phyloP scores from a whole-genome alignment of 768 basidiomycete genomes.

The Pleurotus platypus region DNA sequence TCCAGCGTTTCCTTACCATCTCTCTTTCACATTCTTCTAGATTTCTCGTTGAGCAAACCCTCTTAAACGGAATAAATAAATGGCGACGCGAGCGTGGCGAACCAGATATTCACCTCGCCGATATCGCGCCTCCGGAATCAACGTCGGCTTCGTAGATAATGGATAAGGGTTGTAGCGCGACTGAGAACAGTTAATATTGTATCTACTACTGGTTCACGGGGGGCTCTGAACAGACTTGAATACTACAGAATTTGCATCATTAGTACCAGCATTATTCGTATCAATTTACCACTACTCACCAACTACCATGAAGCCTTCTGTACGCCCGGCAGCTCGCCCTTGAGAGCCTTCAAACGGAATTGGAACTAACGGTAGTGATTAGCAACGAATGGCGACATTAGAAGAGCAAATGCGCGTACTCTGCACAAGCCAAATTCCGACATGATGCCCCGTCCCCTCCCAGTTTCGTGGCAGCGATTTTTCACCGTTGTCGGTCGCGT shows the following conservation, averaged over 20 bases:
- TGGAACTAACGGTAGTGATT: constrained; percentile 57
- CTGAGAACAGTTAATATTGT: background rate
- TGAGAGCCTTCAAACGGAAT: constrained; percentile 82
- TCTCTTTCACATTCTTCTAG: constrained; percentile 32
- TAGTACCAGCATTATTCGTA: too few species aligned
- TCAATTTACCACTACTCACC: background rate
- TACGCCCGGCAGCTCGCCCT: constrained; percentile 83
- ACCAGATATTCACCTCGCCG: constrained; percentile 56
- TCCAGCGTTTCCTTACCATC: background rate
- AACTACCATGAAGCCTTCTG: constrained; percentile 90
- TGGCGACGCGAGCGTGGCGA: constrained; percentile 88
- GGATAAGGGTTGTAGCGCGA: background rate
- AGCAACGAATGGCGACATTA: background rate
- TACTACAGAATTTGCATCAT: too few species aligned
- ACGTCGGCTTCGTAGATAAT: constrained; percentile 18
- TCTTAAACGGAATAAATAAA: constrained; percentile 71
- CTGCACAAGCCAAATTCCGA: constrained; percentile 85
- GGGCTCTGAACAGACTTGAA: too few species aligned
- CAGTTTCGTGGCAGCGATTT: constrained; percentile 84
- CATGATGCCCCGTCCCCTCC: constrained; percentile 83
- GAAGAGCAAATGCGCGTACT: constrained; percentile 37
- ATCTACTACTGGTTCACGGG: background rate
- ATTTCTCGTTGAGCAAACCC: constrained; percentile 73
- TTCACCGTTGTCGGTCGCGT: constrained; percentile 86
- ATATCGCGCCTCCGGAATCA: constrained; percentile 39